Evolutionary conservation across 345 rosid species (phyloP).

Genomic region (Arabidopsis suecica): DNA sequence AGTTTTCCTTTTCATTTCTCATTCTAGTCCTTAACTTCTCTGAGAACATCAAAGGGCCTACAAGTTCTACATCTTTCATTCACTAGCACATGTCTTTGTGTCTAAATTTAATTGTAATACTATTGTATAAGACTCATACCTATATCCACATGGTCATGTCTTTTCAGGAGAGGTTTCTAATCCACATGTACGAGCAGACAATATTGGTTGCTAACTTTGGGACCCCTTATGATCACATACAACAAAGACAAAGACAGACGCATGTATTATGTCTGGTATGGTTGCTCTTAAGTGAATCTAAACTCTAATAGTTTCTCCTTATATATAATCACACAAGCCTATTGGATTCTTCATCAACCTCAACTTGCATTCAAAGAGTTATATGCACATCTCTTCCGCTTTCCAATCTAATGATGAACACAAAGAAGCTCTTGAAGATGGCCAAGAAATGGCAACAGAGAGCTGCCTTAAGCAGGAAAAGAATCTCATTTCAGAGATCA

Average conservation of each 20-base stretch:
- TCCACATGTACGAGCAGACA: not conserved
- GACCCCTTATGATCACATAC: not conserved
- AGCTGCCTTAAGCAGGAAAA: not conserved
- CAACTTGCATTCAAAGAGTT: conserved; percentile 11
- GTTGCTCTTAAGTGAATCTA: not conserved
- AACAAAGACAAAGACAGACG: conserved; percentile 6
- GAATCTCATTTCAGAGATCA: not conserved
- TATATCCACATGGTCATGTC: conserved; percentile 28
- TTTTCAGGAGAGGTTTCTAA: not conserved
- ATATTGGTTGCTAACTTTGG: conserved; percentile 2
- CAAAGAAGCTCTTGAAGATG: not conserved
- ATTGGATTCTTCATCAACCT: conserved; percentile 14
- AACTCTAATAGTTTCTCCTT: not conserved
- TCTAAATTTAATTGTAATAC: not conserved
- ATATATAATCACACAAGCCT: not conserved
- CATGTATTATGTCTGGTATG: not conserved
- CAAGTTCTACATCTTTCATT: conserved; percentile 5
- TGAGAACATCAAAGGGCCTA: conserved; percentile 22
- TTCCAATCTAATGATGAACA: not conserved
- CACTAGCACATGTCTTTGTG: conserved; percentile 6
- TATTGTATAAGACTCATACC: not conserved
- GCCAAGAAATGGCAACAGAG: conserved; percentile 5
- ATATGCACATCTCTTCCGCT: not conserved
- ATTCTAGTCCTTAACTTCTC: not conserved
- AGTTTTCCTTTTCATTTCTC: too few species aligned